These are phyloP conservation scores for Pelagomonas calceolata DNA, from an alignment of 108 stramenopile species.

Conservation along the genomic window DNA sequence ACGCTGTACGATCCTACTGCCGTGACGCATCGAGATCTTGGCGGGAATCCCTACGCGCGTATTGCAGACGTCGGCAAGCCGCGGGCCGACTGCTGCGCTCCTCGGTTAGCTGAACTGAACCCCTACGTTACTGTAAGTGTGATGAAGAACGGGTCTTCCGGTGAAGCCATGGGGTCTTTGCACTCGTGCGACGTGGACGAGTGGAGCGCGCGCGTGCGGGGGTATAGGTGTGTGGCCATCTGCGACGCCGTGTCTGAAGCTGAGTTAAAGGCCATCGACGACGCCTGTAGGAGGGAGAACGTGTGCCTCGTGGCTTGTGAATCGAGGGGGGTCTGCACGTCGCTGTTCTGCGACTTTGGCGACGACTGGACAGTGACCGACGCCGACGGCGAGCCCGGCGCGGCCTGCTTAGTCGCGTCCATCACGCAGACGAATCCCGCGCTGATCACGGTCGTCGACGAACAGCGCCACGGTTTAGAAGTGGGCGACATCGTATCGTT, in stretches of 20 bases:
- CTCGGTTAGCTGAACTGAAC: conserved; percentile 39
- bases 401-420: conserved; percentile 71
- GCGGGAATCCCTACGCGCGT: conserved; percentile 33
- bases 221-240: conserved; percentile 10
- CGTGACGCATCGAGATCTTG: conserved; percentile 19
- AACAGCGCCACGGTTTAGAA: conserved; percentile 89
- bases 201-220: not conserved
- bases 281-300: conserved; percentile 52
- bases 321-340: conserved; percentile 68
- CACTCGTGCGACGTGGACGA: conserved; percentile 7
- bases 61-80: conserved; percentile 23
- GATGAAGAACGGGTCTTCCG: not conserved
- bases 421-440: conserved; percentile 59
- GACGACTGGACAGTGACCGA: conserved; percentile 69
- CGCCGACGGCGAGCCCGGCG: conserved; percentile 80
- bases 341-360: conserved; percentile 94
- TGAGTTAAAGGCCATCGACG: conserved; percentile 48
- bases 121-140: conserved; percentile 34
- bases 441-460: conserved; percentile 85
- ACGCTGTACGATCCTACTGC: conserved; percentile 25
- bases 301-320: conserved; percentile 65
- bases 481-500: conserved; percentile 84
- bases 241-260: not conserved
- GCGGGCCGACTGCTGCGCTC: conserved; percentile 25
- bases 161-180: not conserved